Conservation (phyloP, 2,329 filamentous ascomycete genomes). For the Endothia cerciana region DNA sequence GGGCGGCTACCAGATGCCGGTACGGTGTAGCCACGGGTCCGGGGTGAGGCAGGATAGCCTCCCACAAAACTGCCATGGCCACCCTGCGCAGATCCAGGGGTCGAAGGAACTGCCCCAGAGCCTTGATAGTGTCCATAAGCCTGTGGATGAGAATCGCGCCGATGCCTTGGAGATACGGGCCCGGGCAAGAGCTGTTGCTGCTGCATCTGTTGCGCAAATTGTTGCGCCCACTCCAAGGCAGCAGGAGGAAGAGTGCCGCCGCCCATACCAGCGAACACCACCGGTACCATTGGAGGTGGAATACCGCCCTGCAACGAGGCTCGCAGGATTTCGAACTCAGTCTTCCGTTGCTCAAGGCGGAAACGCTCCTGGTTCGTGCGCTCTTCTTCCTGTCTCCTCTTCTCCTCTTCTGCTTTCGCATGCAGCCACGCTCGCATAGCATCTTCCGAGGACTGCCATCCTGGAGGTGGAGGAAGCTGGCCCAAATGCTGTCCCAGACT, state of each 20-base stretch:
- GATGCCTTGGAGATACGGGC: constrained; percentile 57
- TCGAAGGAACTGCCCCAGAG: constrained; percentile 46
- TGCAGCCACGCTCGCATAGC: constrained; percentile 73
- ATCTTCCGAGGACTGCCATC: constrained; percentile 70
- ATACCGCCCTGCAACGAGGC: constrained; percentile 72
- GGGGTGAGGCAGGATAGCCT: constrained; percentile 51
- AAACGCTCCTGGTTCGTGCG: constrained; percentile 66
- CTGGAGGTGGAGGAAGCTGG: constrained; percentile 67
- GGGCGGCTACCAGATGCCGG: constrained; percentile 44
- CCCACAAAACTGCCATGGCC: constrained; percentile 45
- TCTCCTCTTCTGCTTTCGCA: constrained; percentile 75
- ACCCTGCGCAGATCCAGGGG: constrained; percentile 46
- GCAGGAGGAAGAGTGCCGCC: constrained; percentile 64
- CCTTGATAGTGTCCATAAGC: constrained; percentile 47
- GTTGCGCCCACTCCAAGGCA: constrained; percentile 70
- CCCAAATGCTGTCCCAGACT: constrained; percentile 41
- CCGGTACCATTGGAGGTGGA: constrained; percentile 73
- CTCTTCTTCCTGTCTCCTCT: constrained; percentile 74
- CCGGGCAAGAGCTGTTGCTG: constrained; percentile 56
- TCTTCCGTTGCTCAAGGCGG: constrained; percentile 71
- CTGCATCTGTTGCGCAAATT: constrained; percentile 56
- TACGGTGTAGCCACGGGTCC: constrained; percentile 55
- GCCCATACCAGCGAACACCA: constrained; percentile 75
- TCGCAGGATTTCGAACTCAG: constrained; percentile 73
- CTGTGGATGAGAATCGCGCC: constrained; percentile 55